A percentile compares a stretch with the other conserved stretches of the same genome.
These are phyloP conservation scores for Gaultheria prostrata DNA, from an alignment of 148 eudicot genomes.

Conservation along the genomic window DNA sequence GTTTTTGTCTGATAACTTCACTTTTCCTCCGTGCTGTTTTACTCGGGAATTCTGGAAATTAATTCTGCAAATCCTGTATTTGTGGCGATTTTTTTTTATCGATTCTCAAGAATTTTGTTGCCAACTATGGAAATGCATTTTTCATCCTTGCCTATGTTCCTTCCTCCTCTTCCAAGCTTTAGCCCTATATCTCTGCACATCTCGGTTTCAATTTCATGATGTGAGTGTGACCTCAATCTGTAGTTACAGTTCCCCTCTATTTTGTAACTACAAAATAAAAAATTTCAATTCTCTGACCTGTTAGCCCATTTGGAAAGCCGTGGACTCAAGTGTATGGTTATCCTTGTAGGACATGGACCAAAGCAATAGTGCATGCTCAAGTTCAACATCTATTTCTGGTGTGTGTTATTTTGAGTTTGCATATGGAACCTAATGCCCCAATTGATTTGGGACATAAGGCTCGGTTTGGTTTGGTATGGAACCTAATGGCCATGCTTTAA, in stretches of 20 bases:
- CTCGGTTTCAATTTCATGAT: background rate
- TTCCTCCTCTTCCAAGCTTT: background rate
- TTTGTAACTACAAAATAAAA: background rate
- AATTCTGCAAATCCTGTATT: background rate
- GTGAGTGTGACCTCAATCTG: background rate
- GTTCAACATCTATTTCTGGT: background rate
- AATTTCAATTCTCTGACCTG: background rate
- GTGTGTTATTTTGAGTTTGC: background rate
- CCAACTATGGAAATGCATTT: background rate
- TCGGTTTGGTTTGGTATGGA: too few species aligned
- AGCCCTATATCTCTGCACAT: background rate
- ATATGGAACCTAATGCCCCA: background rate
- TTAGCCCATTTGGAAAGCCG: background rate
- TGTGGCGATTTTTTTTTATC: background rate
- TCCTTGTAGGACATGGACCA: background rate
- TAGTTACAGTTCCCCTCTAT: slow-evolving; percentile 3
- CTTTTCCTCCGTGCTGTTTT: background rate
- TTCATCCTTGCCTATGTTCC: background rate
- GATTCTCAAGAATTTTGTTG: background rate
- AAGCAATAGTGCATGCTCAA: background rate
- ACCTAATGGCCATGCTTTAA: background rate
- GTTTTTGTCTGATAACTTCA: background rate
- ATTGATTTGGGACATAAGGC: too few species aligned
- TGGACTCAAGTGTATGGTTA: background rate
- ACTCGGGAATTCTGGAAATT: background rate